Evolutionary conservation across 2,329 filamentous ascomycete species (phyloP).

Genomic region (Stagonosporopsis chrysanthemi): DNA sequence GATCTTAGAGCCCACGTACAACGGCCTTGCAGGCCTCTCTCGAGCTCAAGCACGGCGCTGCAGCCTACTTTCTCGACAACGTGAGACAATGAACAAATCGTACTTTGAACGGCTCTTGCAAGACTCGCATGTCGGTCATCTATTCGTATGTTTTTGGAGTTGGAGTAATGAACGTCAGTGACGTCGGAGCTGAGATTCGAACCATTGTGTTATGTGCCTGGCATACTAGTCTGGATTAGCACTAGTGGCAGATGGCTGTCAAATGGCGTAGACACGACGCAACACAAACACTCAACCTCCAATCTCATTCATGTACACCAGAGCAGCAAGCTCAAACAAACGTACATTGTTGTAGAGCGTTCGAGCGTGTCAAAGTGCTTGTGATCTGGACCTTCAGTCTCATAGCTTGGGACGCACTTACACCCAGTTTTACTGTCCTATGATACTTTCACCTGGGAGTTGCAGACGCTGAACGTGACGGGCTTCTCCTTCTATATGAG

Average conservation of each 20-base stretch:
- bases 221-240: neutral
- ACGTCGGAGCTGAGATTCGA: too few relatives aligned
- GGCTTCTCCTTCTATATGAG: neutral
- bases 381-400: neutral
- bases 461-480: neutral
- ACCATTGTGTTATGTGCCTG: too few relatives aligned
- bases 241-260: neutral
- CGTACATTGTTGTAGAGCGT: neutral
- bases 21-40: too few relatives aligned
- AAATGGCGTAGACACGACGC: neutral
- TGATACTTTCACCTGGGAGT: neutral
- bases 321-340: neutral
- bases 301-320: neutral
- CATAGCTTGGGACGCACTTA: neutral
- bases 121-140: too few relatives aligned
- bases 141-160: too few relatives aligned
- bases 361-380: neutral
- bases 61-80: too few relatives aligned
- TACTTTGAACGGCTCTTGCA: too few relatives aligned
- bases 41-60: too few relatives aligned
- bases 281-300: neutral
- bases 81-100: too few relatives aligned
- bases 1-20: too few relatives aligned
- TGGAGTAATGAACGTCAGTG: too few relatives aligned
- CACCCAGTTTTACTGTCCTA: slow-evolving; percentile 1